Percentiles rank a stretch among this genome's conserved stretches.
These are phyloP conservation scores for Inosperma sp. DNA, from an alignment of 768 basidiomycete species.

Conservation along the genomic window DNA sequence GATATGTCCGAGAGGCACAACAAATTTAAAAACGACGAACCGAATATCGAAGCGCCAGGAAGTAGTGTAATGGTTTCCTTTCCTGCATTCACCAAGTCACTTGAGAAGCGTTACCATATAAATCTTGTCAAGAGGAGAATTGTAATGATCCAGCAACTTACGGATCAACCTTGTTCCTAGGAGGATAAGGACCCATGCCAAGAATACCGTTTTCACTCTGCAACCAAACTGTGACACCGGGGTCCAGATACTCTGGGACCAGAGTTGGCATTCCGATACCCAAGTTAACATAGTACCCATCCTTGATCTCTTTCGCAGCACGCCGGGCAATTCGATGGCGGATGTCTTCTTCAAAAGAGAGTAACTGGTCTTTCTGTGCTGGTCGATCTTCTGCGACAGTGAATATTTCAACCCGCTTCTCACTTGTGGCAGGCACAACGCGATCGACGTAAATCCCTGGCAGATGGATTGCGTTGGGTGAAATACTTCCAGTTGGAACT, in stretches of 20 bases:
- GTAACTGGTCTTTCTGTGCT: conserved; percentile 17
- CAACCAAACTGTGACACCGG: conserved; percentile 77
- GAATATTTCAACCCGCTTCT: conserved; percentile 73
- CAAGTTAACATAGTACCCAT: conserved; percentile 85
- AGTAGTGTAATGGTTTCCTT: conserved; percentile 93
- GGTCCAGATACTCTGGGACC: conserved; percentile 71
- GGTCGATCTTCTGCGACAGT: conserved; percentile 55
- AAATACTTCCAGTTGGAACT: conserved; percentile 76
- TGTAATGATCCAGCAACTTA: conserved; percentile 35
- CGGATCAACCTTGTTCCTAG: conserved; percentile 75
- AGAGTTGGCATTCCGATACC: conserved; percentile 92
- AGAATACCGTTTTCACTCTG: conserved; percentile 91
- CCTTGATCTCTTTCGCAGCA: conserved; percentile 84
- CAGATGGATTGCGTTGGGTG: conserved; percentile 76
- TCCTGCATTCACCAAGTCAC: conserved; percentile 91
- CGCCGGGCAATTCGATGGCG: conserved; percentile 78
- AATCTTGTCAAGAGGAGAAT: conserved; percentile 1
- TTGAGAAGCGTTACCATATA: conserved; percentile 24
- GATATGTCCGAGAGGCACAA: conserved; percentile 4
- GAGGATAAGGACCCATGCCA: conserved; percentile 89
- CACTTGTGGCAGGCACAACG: conserved; percentile 70
- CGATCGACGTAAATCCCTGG: conserved; percentile 88
- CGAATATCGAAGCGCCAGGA: conserved; percentile 89
- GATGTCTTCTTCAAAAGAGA: conserved; percentile 49
- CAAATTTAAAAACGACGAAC: conserved; percentile 36